phyloP scores from a whole-genome alignment of 1,139 yeast species.

The Debaryomyces psychrophilus region DNA sequence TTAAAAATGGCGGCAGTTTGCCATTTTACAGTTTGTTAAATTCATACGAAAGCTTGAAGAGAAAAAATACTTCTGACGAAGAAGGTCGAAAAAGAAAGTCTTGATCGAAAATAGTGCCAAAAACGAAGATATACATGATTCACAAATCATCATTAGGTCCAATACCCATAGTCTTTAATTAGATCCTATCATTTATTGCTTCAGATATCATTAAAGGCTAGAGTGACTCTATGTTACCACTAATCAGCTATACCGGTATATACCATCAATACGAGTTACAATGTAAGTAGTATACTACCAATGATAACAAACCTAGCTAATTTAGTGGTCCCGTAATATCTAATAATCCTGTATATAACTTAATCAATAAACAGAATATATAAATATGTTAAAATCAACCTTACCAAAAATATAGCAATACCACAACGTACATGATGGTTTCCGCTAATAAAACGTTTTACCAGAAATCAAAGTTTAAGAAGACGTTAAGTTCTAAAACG shows the following conservation, averaged over 20 bases:
- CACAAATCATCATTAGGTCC: too few relatives aligned
- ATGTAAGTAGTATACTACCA: not conserved
- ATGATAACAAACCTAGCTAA: not conserved
- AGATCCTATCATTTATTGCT: not conserved
- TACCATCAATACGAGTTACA: not conserved
- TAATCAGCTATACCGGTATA: too few relatives aligned
- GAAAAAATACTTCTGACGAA: not conserved
- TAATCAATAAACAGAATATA: not conserved
- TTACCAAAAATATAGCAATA: not conserved
- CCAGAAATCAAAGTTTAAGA: conserved; percentile 17
- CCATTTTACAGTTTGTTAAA: conserved; percentile 8
- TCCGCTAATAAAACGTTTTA: conserved; percentile 1
- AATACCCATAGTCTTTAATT: too few relatives aligned
- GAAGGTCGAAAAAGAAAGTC: conserved; percentile 2
- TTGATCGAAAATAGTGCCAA: not conserved
- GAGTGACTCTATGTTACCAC: too few relatives aligned
- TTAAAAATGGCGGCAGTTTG: conserved; percentile 16
- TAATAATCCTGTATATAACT: not conserved
- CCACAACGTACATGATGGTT: not conserved
- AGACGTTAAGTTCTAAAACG: conserved; percentile 24
- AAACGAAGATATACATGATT: too few relatives aligned
- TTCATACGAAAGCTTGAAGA: conserved; percentile 1
- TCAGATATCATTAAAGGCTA: not conserved
- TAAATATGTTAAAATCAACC: not conserved
- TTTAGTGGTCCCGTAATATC: too few relatives aligned